Conservation (phyloP, 179 eudicot genomes). For the Silene vulgaris region DNA sequence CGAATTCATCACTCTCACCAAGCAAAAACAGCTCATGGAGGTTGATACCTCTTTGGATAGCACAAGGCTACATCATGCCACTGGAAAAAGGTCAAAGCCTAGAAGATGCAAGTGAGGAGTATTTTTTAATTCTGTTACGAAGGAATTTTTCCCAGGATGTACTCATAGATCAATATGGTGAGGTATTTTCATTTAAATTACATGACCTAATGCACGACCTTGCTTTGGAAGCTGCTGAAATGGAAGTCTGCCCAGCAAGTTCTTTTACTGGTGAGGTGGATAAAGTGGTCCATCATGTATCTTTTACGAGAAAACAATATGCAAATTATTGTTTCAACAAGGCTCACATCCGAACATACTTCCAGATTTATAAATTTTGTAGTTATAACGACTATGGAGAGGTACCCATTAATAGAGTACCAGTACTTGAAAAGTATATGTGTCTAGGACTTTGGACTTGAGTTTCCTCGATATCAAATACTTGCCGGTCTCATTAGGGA, state of each 20-base stretch:
- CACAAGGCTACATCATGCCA: slow-evolving; percentile 12
- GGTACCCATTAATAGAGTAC: background rate
- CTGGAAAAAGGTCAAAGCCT: background rate
- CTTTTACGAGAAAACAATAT: background rate
- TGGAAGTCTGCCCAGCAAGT: background rate
- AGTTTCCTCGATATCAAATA: background rate
- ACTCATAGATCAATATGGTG: background rate
- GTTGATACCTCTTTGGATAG: slow-evolving; percentile 14
- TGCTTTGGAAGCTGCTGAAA: slow-evolving; percentile 15
- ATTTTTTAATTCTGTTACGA: slow-evolving; percentile 8
- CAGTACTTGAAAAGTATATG: background rate
- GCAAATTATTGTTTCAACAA: background rate
- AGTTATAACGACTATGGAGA: too few species aligned
- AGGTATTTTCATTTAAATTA: slow-evolving; percentile 18
- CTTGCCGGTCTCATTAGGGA: background rate
- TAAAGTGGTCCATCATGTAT: background rate
- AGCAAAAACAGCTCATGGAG: background rate
- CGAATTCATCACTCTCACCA: slow-evolving; percentile 19
- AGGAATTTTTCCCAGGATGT: slow-evolving; percentile 19
- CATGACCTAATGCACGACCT: slow-evolving; percentile 44
- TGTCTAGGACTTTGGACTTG: background rate
- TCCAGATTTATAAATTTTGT: background rate
- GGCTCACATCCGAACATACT: slow-evolving; percentile 11
- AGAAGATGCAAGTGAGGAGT: slow-evolving; percentile 10
- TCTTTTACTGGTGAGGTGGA: background rate